phyloP scores from a whole-genome alignment of 768 basidiomycete genomes.

The Cyathus striatus region DNA sequence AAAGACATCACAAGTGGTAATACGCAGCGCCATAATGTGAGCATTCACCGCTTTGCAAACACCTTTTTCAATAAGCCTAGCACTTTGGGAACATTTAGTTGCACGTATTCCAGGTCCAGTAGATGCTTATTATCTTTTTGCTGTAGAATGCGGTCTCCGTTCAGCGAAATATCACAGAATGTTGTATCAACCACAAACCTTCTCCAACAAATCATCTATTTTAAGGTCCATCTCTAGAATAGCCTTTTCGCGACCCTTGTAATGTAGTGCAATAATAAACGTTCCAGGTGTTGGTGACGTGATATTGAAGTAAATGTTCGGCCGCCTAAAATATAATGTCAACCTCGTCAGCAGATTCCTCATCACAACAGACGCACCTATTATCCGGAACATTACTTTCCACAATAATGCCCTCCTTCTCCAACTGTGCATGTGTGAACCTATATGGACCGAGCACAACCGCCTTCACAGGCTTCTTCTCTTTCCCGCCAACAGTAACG shows the following conservation, averaged over 20 bases:
- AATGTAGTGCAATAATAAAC: slow-evolving; percentile 97
- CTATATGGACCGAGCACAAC: slow-evolving; percentile 92
- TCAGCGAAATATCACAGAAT: no score
- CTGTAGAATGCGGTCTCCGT: slow-evolving; percentile 42
- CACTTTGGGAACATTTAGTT: slow-evolving; percentile 94
- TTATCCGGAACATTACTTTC: slow-evolving; percentile 99
- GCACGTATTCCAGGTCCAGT: slow-evolving; percentile 95
- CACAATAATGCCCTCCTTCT: slow-evolving; percentile 99
- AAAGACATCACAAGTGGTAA: neutral
- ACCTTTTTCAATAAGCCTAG: slow-evolving; percentile 91
- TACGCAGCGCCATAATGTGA: neutral
- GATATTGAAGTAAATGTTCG: slow-evolving; percentile 99
- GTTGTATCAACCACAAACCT: no score
- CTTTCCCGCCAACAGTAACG: slow-evolving; percentile 93
- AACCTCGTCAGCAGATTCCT: no score
- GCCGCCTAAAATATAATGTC: slow-evolving; percentile 58
- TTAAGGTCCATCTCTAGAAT: slow-evolving; percentile 99
- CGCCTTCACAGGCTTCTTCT: slow-evolving; percentile 86
- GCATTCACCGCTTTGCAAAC: slow-evolving; percentile 73
- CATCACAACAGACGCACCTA: no score
- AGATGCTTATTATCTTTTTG: slow-evolving; percentile 99
- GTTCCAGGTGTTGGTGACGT: slow-evolving; percentile 97
- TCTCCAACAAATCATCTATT: slow-evolving; percentile 96
- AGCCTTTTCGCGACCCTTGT: slow-evolving; percentile 98
- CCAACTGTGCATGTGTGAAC: slow-evolving; percentile 96